phyloP scores from a whole-genome alignment of 2,329 filamentous ascomycete genomes.

The Plenodomus biglobosus region DNA sequence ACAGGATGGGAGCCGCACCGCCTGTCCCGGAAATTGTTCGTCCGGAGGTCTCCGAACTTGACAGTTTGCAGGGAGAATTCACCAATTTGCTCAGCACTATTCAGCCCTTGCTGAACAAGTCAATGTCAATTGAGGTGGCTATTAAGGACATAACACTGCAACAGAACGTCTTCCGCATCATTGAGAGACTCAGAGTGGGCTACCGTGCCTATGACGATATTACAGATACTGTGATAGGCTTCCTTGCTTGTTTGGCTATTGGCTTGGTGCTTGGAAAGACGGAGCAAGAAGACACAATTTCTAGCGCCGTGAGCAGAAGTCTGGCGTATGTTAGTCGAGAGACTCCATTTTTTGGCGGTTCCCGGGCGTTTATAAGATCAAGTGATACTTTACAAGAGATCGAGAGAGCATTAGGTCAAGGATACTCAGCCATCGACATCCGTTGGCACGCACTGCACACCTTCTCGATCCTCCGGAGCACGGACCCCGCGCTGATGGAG shows the following conservation, averaged over 20 bases:
- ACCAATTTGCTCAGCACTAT: slow-evolving; percentile 63
- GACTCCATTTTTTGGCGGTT: slow-evolving; percentile 39
- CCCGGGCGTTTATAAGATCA: slow-evolving; percentile 15
- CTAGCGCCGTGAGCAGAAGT: slow-evolving; percentile 18
- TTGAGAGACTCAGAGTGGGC: slow-evolving; percentile 66
- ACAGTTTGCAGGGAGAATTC: slow-evolving; percentile 79
- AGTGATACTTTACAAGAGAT: slow-evolving; percentile 17
- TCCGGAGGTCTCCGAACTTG: slow-evolving; percentile 67
- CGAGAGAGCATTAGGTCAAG: slow-evolving; percentile 23
- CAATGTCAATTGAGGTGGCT: slow-evolving; percentile 28
- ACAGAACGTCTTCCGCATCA: slow-evolving; percentile 67
- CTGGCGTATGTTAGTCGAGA: slow-evolving; percentile 28
- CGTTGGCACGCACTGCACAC: slow-evolving; percentile 42
- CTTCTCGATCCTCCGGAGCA: slow-evolving; percentile 27
- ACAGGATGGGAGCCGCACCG: slow-evolving; percentile 66
- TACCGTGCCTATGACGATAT: slow-evolving; percentile 86
- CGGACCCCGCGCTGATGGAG: slow-evolving; percentile 21
- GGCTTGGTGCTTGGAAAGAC: slow-evolving; percentile 63
- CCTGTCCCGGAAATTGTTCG: slow-evolving; percentile 69
- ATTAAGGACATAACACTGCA: slow-evolving; percentile 45
- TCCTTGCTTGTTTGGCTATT: slow-evolving; percentile 76
- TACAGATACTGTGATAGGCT: slow-evolving; percentile 72
- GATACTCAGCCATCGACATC: slow-evolving; percentile 30
- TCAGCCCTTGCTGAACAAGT: slow-evolving; percentile 29
- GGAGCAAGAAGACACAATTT: slow-evolving; percentile 17